Evolutionary conservation across 352 stramenopile genomes (phyloP), one percentile per base, ranked within the genome.

Genomic region (Halophytophthora polymorphica): DNA sequence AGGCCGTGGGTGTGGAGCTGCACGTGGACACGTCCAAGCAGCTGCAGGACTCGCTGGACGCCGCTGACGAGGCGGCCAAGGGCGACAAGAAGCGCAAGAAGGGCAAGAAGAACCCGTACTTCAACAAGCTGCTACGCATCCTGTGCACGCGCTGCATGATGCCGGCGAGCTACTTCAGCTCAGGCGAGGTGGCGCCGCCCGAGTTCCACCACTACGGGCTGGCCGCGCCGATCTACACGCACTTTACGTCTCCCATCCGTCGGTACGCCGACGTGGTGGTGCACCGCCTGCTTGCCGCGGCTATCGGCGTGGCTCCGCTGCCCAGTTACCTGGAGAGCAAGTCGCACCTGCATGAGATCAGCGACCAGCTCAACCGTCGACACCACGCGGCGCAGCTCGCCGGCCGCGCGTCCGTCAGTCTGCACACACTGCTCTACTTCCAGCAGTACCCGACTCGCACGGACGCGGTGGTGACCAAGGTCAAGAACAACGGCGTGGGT

Each of bases 221-320:
- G 10, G 97, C 97, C 11, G 96, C 96, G 8, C 93, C 95, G 5
- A 97, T 99, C 22, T 99, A 99, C 73, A 99, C 97, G 29, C 97
- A 99, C 71, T 99, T 99, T 63, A 99, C 97, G 25, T 98, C 93
- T n/a, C 97, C 97, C 3, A 99, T 99, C 71, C 85, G 93, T 48
- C 86, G 93, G 3, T 92, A 99, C 73, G 96, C 97, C 1, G 97
- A 99, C 70, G 93, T 99, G 15, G 93, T 98, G 39, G 97, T 99
- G 18, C 97, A 99, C 71, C 93, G 97, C 0, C 63, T 99, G 17
- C 68, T 99, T 3, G 96, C 95, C 29, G 97, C 97, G 10, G 90
- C 96, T 19, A 98, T 99, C 46, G 93, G 93, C 15, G 90, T 98
- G n/a, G 81, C 85, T 11, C 88, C 96, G 11, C 77, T 99, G 35